Conservation (phyloP, 2,329 filamentous ascomycete species). For the Gaeumannomyces tritici region DNA sequence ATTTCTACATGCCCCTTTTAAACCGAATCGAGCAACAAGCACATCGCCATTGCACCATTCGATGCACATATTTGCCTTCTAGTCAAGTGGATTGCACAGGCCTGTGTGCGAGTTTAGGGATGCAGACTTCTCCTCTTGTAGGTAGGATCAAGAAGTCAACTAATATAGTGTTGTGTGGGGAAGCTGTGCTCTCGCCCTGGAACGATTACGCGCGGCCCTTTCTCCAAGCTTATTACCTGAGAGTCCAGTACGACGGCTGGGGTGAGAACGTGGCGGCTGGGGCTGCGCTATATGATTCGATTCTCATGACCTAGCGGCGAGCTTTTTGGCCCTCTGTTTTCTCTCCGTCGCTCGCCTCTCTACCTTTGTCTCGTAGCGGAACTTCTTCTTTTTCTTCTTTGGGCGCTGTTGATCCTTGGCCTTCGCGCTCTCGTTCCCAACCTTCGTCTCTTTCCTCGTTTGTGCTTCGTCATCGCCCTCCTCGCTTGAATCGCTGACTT, state of each 20-base stretch:
- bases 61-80: neutral
- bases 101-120: neutral
- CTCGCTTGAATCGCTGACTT: slow-evolving; percentile 24
- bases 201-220: neutral
- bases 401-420: slow-evolving; percentile 30
- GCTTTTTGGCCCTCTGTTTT: slow-evolving; percentile 61
- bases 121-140: neutral
- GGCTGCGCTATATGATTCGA: slow-evolving; percentile 6
- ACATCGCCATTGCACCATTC: neutral
- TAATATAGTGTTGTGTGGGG: neutral
- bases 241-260: neutral
- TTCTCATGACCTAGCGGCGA: neutral
- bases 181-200: neutral
- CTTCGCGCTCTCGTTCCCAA: slow-evolving; percentile 35
- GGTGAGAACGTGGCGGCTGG: neutral
- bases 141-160: neutral
- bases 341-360: slow-evolving; percentile 67
- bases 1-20: neutral
- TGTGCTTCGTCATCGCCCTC: slow-evolving; percentile 21
- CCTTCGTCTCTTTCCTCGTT: slow-evolving; percentile 21
- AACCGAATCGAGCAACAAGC: neutral
- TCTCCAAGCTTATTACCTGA: neutral
- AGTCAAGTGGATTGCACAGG: neutral
- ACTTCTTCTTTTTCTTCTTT: slow-evolving; percentile 84
- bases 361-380: slow-evolving; percentile 82